phyloP scores from a whole-genome alignment of 2,329 filamentous ascomycete species.

The Daldinia sp. region DNA sequence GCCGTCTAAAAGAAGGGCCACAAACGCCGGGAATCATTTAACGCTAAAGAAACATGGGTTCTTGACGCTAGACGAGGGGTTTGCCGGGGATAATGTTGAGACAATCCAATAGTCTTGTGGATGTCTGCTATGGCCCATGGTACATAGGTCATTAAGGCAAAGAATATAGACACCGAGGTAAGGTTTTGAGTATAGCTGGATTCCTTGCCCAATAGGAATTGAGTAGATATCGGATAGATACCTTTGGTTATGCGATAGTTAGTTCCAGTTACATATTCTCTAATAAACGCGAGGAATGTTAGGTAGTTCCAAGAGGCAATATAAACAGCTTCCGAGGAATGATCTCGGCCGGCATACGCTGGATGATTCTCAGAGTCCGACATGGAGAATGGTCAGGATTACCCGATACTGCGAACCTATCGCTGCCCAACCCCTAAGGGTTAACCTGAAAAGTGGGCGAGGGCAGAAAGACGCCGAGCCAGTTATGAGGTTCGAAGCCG shows the following conservation, averaged over 20 bases:
- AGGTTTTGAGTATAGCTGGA: too few species aligned
- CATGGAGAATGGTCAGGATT: background rate
- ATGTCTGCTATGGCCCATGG: too few species aligned
- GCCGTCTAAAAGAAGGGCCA: background rate
- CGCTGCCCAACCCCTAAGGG: background rate
- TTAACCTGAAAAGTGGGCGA: background rate
- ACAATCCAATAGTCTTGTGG: background rate
- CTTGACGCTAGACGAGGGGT: background rate
- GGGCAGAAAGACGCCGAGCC: background rate
- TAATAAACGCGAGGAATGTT: too few species aligned
- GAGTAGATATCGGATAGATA: too few species aligned
- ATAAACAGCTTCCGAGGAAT: background rate
- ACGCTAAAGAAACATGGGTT: background rate
- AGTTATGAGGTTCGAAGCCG: background rate
- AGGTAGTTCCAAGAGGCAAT: background rate
- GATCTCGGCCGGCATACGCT: background rate
- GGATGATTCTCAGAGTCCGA: background rate
- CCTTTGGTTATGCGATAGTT: too few species aligned
- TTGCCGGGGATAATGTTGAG: background rate
- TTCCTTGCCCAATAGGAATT: too few species aligned
- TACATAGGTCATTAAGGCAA: too few species aligned
- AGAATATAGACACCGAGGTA: too few species aligned
- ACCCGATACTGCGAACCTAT: background rate
- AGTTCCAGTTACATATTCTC: conserved; percentile 9
- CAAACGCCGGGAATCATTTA: background rate